Evolutionary conservation across 352 stramenopile species (phyloP), one percentile per base, ranked within the genome.

Genomic region (Elongisporangium senticosum): DNA sequence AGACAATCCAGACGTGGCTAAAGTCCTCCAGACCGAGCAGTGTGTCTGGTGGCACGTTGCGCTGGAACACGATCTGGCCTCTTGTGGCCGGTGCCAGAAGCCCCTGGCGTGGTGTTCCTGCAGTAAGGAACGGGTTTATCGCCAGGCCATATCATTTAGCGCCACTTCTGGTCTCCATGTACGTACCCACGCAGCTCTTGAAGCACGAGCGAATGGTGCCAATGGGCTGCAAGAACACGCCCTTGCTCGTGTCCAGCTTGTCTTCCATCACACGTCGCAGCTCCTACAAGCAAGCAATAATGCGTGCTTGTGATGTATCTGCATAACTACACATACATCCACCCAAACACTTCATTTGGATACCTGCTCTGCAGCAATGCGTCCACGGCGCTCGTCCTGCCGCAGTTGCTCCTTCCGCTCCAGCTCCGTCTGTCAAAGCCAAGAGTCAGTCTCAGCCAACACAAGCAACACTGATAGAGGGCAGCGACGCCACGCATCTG

Each of bases 1-100:
- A 96, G 5, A 95, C 55, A 47, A 96, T 79, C 88, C 88, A 96
- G n/a, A 92, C 68, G 50, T 96, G 86, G 49, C 79, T 95, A 50
- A 95, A 96, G 7, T 76, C 56, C 20, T 85, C 70, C 15, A 96
- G 60, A 13, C 80, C 83, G 50, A 80, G 61, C 20, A 96, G 72
- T 14, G 86, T 80, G 28, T 90, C 83, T 0, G 85, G 81, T 19
- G 88, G 90, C 21, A 96, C 76, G 65, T 59, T 89, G 28, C 89
- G 84, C 39, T 93, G 69, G 56, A 96, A 92, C 14, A 74, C 71
- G 50, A 96, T 86, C 48, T 77, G 71, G 0, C 73, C 86, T 20
- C 75, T 62, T 6, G 87, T 90, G 23, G 83, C 79, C 10, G 86
- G 83, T 20, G 83, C 87, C 7, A 95, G 75, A 23, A 83, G 75